phyloP scores from a whole-genome alignment of 768 basidiomycete genomes.

The Tylopilus sp. region DNA sequence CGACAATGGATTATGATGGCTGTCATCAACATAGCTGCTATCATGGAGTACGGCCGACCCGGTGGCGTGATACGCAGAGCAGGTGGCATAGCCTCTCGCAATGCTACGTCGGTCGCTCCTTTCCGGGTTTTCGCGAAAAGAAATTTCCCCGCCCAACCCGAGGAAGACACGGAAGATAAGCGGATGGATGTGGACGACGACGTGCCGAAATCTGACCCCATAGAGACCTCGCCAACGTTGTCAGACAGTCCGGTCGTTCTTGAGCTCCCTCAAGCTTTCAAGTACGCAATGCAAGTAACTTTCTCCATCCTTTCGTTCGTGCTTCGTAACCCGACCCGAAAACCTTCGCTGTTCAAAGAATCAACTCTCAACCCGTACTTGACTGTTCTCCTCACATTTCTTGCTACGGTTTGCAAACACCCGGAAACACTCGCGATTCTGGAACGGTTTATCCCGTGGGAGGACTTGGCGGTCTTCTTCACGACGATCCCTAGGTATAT shows the following conservation, averaged over 20 bases:
- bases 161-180: slow-evolving; percentile 42
- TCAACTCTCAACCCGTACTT: slow-evolving; percentile 82
- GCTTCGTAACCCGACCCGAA: slow-evolving; percentile 60
- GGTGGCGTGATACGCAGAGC: slow-evolving; percentile 65
- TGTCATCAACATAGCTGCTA: slow-evolving; percentile 70
- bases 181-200: slow-evolving; percentile 68
- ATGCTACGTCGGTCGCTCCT: slow-evolving; percentile 30
- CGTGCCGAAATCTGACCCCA: slow-evolving; percentile 16
- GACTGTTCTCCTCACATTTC: slow-evolving; percentile 82
- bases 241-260: slow-evolving; percentile 31
- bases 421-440: slow-evolving; percentile 56
- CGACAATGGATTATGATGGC: slow-evolving; percentile 99
- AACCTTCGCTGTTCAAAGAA: slow-evolving; percentile 52
- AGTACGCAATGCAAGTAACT: slow-evolving; percentile 71
- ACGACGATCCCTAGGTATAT: slow-evolving; percentile 53
- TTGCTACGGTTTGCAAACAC: slow-evolving; percentile 72
- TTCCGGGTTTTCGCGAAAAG: slow-evolving; percentile 55
- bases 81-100: slow-evolving; percentile 45
- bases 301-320: slow-evolving; percentile 75
- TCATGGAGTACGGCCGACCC: slow-evolving; percentile 86
- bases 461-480: slow-evolving; percentile 64
- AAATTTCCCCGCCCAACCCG: slow-evolving; percentile 27
- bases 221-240: slow-evolving; percentile 27
- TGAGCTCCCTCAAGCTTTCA: slow-evolving; percentile 65
- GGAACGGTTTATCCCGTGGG: slow-evolving; percentile 84